phyloP scores from a whole-genome alignment of 306 rosid genomes.

The Medicago ruthenica region DNA sequence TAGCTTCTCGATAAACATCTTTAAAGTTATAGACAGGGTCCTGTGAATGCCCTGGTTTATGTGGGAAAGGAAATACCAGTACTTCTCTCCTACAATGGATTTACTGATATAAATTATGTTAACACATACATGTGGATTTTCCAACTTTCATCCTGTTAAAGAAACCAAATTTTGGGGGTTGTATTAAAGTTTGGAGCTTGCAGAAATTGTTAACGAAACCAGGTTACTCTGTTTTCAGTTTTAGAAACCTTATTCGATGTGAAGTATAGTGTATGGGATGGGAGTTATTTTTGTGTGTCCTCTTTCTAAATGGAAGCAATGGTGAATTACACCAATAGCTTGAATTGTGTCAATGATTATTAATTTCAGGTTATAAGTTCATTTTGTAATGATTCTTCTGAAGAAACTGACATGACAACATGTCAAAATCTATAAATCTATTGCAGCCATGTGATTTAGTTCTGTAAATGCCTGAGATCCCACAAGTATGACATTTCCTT shows the following conservation, averaged over 20 bases:
- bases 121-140: neutral
- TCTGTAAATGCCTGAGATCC: constrained; percentile 19
- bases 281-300: constrained; percentile 13
- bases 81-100: neutral
- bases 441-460: neutral
- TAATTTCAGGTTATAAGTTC: neutral
- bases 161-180: constrained; percentile 1
- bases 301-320: constrained; percentile 19
- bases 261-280: constrained; percentile 16
- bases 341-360: constrained; percentile 3
- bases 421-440: neutral
- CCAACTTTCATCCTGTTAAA: neutral
- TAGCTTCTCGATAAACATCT: neutral
- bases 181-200: constrained; percentile 17
- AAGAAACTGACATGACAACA: constrained; percentile 1
- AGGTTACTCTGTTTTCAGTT: neutral
- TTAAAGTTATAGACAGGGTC: neutral
- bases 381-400: neutral
- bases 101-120: neutral
- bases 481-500: neutral
- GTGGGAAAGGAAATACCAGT: constrained; percentile 3
- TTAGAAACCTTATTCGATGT: neutral
- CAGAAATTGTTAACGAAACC: constrained; percentile 4
- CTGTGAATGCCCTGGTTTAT: constrained; percentile 1
- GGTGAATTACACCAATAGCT: neutral